phyloP scores from a whole-genome alignment of 495 filamentous ascomycete species.

The Xylaria nigripes region DNA sequence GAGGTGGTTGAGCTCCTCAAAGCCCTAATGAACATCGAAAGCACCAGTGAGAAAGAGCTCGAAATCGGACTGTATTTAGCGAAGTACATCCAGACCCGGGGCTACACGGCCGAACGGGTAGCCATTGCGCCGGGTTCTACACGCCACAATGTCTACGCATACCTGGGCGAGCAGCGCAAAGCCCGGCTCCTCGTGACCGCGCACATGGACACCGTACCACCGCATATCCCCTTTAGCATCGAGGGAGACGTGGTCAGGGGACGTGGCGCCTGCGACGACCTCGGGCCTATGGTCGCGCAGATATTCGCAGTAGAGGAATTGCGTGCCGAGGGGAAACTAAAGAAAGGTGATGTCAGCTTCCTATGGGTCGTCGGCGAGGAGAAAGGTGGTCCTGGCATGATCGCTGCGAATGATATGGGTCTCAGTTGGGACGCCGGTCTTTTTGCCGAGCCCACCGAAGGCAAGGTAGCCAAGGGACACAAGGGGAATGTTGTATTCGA shows the following conservation, averaged over 20 bases:
- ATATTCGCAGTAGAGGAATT: slow-evolving; percentile 50
- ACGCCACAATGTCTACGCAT: slow-evolving; percentile 63
- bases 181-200: slow-evolving; percentile 59
- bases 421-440: slow-evolving; percentile 54
- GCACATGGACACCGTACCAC: slow-evolving; percentile 33
- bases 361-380: slow-evolving; percentile 74
- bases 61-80: slow-evolving; percentile 21
- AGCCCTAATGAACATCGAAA: slow-evolving; percentile 21
- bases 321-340: slow-evolving; percentile 29
- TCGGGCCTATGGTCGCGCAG: slow-evolving; percentile 59
- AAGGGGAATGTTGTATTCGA: slow-evolving; percentile 60
- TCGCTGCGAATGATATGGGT: slow-evolving; percentile 37
- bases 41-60: slow-evolving; percentile 25
- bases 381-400: slow-evolving; percentile 62
- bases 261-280: slow-evolving; percentile 64
- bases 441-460: slow-evolving; percentile 69
- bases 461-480: slow-evolving; percentile 61
- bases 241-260: slow-evolving; percentile 46
- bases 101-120: slow-evolving; percentile 27
- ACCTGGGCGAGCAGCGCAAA: slow-evolving; percentile 41
- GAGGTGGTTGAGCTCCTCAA: slow-evolving; percentile 18
- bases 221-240: slow-evolving; percentile 49
- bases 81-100: slow-evolving; percentile 17
- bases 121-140: slow-evolving; percentile 21
- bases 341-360: slow-evolving; percentile 44